Conservation (phyloP, 2,329 filamentous ascomycete species). For the Elsinoe australis region DNA sequence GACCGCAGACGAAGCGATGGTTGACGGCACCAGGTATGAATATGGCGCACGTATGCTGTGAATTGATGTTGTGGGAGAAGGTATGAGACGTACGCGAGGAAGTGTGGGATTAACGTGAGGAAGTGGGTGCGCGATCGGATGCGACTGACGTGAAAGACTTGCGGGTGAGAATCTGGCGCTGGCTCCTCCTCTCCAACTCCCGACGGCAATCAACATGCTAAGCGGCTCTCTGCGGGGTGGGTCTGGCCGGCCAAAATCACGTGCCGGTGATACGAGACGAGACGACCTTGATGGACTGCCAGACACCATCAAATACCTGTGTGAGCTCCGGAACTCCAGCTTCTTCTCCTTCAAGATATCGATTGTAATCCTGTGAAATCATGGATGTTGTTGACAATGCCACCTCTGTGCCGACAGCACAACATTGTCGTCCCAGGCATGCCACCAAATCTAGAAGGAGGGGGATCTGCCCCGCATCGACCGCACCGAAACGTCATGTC, state of each 20-base stretch:
- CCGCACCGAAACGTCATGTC: conserved; percentile 13
- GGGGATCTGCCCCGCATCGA: conserved; percentile 4
- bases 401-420: neutral
- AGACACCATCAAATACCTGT: too few species aligned
- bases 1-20: conserved; percentile 11
- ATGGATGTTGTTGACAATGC: too few species aligned
- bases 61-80: neutral
- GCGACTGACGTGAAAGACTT: neutral
- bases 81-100: conserved; percentile 4
- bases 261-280: neutral
- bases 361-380: too few species aligned
- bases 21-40: neutral
- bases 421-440: too few species aligned
- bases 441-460: conserved; percentile 1
- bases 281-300: conserved; percentile 1
- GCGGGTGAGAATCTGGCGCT: neutral
- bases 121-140: conserved; percentile 1
- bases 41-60: neutral
- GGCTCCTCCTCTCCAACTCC: conserved; percentile 8
- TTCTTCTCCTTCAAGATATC: too few species aligned
- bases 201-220: neutral
- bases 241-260: conserved; percentile 8
- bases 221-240: conserved; percentile 10
- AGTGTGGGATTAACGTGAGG: neutral
- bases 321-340: too few species aligned